A percentile compares a stretch with the other conserved stretches of the same genome.
These are phyloP conservation scores for Paspalum vaginatum DNA, from an alignment of 176 grass and related monocot genomes.

Conservation along the genomic window DNA sequence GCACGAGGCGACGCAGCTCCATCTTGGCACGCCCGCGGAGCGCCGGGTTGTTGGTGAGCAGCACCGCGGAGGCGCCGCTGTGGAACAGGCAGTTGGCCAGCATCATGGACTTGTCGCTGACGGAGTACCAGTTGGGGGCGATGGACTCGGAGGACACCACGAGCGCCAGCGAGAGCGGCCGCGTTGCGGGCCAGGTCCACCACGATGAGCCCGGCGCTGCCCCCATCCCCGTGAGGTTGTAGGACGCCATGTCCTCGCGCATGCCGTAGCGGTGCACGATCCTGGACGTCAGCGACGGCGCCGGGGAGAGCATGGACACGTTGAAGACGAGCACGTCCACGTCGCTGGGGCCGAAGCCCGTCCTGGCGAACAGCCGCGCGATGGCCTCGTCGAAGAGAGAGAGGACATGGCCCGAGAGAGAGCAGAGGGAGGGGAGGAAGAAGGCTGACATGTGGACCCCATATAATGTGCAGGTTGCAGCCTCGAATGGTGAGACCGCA, in stretches of 20 bases:
- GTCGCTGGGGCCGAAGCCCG: constrained; percentile 11
- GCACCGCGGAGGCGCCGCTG: constrained; percentile 47
- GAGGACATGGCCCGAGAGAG: no score
- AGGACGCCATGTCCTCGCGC: constrained; percentile 61
- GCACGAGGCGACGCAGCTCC: constrained; percentile 53
- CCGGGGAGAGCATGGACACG: constrained; percentile 58
- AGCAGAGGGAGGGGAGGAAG: no score
- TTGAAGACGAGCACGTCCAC: constrained; percentile 69
- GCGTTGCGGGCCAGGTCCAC: constrained; percentile 56
- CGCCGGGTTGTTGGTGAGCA: constrained; percentile 69
- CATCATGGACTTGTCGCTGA: constrained; percentile 81
- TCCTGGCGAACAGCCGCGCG: constrained; percentile 40
- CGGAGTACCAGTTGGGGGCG: constrained; percentile 73
- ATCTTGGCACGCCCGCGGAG: constrained; percentile 52
- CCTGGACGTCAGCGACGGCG: constrained; percentile 61
- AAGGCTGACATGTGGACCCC: no score
- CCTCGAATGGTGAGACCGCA: no score
- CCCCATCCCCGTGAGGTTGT: constrained; percentile 83
- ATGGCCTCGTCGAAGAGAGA: constrained; percentile 49
- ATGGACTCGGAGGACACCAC: constrained; percentile 71
- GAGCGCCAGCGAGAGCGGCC: constrained; percentile 44
- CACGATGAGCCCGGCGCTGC: constrained; percentile 60
- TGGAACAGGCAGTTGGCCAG: constrained; percentile 77
- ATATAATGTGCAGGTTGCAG: no score
- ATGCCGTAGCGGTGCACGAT: constrained; percentile 50